These are phyloP conservation scores for Entomophthora muscae DNA, from an alignment of 371 early-diverging fungal genomes.

Conservation along the genomic window DNA sequence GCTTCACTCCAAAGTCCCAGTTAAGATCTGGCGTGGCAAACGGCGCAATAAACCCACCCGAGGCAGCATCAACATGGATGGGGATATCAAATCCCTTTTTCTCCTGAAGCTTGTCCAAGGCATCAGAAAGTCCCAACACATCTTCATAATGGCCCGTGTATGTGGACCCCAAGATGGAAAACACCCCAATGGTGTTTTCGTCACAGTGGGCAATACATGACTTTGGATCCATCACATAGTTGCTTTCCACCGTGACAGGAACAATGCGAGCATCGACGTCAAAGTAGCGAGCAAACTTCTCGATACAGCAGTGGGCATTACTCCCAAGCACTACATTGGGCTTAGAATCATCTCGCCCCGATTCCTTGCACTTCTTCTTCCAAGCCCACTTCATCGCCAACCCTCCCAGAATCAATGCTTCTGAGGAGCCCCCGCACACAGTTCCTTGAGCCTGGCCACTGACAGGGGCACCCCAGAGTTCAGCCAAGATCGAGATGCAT, in stretches of 20 bases:
- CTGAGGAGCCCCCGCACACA: conserved; percentile 32
- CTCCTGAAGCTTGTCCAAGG: conserved; percentile 30
- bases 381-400: conserved; percentile 41
- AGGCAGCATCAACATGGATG: conserved; percentile 44
- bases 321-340: conserved; percentile 38
- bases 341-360: conserved; percentile 23
- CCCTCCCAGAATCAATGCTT: conserved; percentile 36
- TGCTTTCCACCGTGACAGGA: conserved; percentile 26
- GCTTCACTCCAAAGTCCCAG: conserved; percentile 40
- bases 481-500: conserved; percentile 48
- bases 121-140: conserved; percentile 33
- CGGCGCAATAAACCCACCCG: conserved; percentile 46
- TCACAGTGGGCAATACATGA: conserved; percentile 27
- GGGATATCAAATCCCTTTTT: conserved; percentile 32
- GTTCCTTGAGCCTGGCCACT: conserved; percentile 23
- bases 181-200: conserved; percentile 46
- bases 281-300: conserved; percentile 42
- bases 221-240: conserved; percentile 30
- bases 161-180: conserved; percentile 46
- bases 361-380: conserved; percentile 20
- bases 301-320: conserved; percentile 36
- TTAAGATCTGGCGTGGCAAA: conserved; percentile 31
- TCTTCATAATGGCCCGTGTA: conserved; percentile 70
- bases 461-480: conserved; percentile 23
- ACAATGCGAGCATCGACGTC: conserved; percentile 48